Evolutionary conservation across 495 filamentous ascomycete genomes (phyloP).

Genomic region (Podospora comata): DNA sequence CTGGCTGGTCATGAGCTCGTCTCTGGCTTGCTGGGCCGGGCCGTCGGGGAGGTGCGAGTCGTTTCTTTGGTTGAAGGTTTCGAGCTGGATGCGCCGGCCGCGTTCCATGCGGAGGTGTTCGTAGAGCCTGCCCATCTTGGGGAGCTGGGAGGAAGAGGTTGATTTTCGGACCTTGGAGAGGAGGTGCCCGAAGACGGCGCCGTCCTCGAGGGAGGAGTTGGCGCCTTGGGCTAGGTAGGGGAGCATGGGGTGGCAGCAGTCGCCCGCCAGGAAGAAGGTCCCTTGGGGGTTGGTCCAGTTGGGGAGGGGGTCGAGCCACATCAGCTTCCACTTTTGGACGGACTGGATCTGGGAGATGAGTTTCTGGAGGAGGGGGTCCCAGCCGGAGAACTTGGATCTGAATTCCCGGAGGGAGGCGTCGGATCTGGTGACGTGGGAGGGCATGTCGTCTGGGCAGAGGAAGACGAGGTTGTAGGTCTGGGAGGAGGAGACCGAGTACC

Average conservation of each 20-base stretch:
- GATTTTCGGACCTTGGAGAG: constrained; percentile 54
- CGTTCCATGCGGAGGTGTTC: constrained; percentile 59
- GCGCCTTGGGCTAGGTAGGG: constrained; percentile 64
- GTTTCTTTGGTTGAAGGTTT: constrained; percentile 51
- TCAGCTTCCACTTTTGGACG: constrained; percentile 54
- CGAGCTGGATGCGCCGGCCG: constrained; percentile 54
- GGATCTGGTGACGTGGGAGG: constrained; percentile 40
- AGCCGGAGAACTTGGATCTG: constrained; percentile 45
- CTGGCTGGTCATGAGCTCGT: constrained; percentile 46
- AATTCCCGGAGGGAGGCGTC: constrained; percentile 49
- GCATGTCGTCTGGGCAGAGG: constrained; percentile 51
- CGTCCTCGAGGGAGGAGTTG: constrained; percentile 55
- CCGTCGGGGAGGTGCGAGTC: constrained; percentile 60
- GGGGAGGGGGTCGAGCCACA: constrained; percentile 41
- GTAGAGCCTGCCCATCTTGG: constrained; percentile 52
- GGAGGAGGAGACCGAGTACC: constrained; percentile 53
- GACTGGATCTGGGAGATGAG: constrained; percentile 45
- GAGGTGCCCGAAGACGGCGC: constrained; percentile 49
- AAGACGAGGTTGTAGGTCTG: constrained; percentile 58
- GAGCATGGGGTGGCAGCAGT: constrained; percentile 66
- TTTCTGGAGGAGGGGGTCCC: constrained; percentile 52
- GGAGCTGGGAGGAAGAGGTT: constrained; percentile 43
- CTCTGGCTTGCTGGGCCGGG: constrained; percentile 51
- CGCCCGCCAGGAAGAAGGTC: constrained; percentile 50
- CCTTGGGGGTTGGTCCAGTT: constrained; percentile 41